Percentiles rank a stretch among this genome's conserved stretches.
phyloP scores from a whole-genome alignment of 164 flowering plant species.

The Houttuynia cordata region DNA sequence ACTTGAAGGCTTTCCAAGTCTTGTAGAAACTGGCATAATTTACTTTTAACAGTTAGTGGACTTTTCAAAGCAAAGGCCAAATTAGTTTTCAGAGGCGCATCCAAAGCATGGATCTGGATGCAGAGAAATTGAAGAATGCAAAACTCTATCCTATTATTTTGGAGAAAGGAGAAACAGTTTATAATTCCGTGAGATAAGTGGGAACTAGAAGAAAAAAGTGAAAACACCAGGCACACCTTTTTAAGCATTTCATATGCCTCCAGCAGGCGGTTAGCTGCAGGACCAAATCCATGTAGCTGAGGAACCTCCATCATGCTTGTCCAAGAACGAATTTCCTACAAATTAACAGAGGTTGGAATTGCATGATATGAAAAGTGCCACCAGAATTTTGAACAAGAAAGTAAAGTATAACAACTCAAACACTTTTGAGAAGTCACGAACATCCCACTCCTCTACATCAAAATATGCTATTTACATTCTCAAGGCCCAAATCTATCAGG shows the following conservation, averaged over 20 bases:
- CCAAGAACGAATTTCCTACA: constrained; percentile 94
- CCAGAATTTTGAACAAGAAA: too few relatives aligned
- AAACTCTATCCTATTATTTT: too few relatives aligned
- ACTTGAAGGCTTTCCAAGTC: constrained; percentile 86
- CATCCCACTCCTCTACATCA: too few relatives aligned
- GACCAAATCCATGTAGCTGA: constrained; percentile 97
- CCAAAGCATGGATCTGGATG: too few relatives aligned
- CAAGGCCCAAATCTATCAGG: background rate
- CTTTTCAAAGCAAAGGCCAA: background rate
- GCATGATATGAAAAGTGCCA: background rate
- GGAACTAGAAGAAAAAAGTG: too few relatives aligned
- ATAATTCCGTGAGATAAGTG: too few relatives aligned
- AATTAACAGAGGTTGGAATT: background rate
- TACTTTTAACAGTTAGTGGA: background rate
- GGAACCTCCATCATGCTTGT: constrained; percentile 99
- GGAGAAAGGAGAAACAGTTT: too few relatives aligned
- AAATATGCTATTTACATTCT: background rate
- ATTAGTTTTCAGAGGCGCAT: background rate
- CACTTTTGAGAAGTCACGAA: too few relatives aligned
- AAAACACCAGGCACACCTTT: constrained; percentile 39
- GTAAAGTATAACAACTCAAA: background rate
- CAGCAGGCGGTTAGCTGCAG: constrained; percentile 86
- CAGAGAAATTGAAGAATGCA: too few relatives aligned
- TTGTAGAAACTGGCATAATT: constrained; percentile 61
- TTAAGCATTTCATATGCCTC: constrained; percentile 93